Conservation (phyloP, 305 asterid species). For the Lippia alba region DNA sequence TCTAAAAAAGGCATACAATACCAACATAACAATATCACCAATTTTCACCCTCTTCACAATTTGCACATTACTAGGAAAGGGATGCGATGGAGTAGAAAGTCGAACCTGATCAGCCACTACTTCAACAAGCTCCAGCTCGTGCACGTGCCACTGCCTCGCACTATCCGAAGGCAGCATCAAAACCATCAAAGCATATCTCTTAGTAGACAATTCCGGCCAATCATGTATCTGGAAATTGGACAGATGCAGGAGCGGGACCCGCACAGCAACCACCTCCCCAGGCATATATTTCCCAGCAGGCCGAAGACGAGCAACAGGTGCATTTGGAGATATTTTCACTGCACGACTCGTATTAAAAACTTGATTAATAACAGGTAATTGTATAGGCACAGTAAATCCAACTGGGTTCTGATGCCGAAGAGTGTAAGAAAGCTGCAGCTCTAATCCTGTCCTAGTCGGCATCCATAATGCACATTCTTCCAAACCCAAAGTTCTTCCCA, state of each 20-base stretch:
- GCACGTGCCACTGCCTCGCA: slow-evolving; percentile 97
- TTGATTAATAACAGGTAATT: slow-evolving; percentile 77
- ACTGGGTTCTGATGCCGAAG: slow-evolving; percentile 93
- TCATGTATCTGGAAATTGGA: slow-evolving; percentile 91
- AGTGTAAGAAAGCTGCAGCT: slow-evolving; percentile 95
- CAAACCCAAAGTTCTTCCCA: slow-evolving; percentile 86
- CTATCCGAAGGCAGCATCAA: slow-evolving; percentile 96
- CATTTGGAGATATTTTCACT: slow-evolving; percentile 81
- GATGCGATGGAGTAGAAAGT: slow-evolving; percentile 16
- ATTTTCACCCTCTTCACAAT: not conserved
- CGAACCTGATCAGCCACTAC: slow-evolving; percentile 98
- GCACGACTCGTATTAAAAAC: slow-evolving; percentile 83
- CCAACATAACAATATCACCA: slow-evolving; percentile 5
- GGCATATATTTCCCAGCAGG: slow-evolving; percentile 81
- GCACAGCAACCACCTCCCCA: slow-evolving; percentile 97
- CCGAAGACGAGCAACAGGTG: slow-evolving; percentile 86
- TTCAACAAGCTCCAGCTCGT: slow-evolving; percentile 98
- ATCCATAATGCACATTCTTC: slow-evolving; percentile 99
- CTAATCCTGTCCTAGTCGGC: slow-evolving; percentile 95
- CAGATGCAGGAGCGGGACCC: slow-evolving; percentile 92
- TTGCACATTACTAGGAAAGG: slow-evolving; percentile 15
- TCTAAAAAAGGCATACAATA: slow-evolving; percentile 11
- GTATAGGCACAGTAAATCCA: slow-evolving; percentile 90
- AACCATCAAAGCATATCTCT: slow-evolving; percentile 96
- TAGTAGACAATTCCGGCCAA: slow-evolving; percentile 97